Base-by-base conservation (phyloP, 2,329 filamentous ascomycete species). In the Xylariaceae sp. region DNA sequence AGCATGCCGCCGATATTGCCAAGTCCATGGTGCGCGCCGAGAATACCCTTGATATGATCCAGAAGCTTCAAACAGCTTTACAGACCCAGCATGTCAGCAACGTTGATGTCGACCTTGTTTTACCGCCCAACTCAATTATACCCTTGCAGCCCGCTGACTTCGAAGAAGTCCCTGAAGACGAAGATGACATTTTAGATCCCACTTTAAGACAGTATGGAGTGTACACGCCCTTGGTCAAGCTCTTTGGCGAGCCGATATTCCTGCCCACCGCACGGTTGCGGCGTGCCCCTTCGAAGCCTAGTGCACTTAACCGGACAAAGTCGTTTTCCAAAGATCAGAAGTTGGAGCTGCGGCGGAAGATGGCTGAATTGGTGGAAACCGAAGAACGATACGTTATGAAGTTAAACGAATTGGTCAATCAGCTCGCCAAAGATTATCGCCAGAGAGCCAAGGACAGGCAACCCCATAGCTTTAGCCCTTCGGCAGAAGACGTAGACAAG, bases 321-420 rank as follows among this genome's bases (percentile, higher is more conserved):
- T 82, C 86, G 0, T 95, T 96, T 65, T 80, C 86, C 34, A 85
- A 84, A 62, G 84, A 88, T 53, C 89, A 96, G 66, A 95, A 95
- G 67, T 80, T 91, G 61, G 87, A 88, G 49, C 75, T 96, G 61
- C 84, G 92, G 39, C 87, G 92, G 71, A 92, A 96, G 70, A 85
- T 99, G 78, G 85, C 83, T 55, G 94, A 99, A 70, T 74, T 97
- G 55, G 83, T 96, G 32, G 89, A 95, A 65, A 99, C 94, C 0
- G 94, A 99, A 70, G 90, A 94, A 68, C 86, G 89, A 69, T 99
- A 97, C 71, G 90, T 99, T 40, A 80, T 81, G 63, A 96, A 97
- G 70, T 73, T 99, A 53, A 83, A 88, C 57, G 88, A 94, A 61
- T 74, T 99, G 56, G 87, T 96, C 40, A 84, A 88, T 58, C 83